Percentiles rank a stretch among this genome's conserved stretches.
Evolutionary conservation across 2,329 filamentous ascomycete species (phyloP).

Genomic region (Dactylellina parvicollis): DNA sequence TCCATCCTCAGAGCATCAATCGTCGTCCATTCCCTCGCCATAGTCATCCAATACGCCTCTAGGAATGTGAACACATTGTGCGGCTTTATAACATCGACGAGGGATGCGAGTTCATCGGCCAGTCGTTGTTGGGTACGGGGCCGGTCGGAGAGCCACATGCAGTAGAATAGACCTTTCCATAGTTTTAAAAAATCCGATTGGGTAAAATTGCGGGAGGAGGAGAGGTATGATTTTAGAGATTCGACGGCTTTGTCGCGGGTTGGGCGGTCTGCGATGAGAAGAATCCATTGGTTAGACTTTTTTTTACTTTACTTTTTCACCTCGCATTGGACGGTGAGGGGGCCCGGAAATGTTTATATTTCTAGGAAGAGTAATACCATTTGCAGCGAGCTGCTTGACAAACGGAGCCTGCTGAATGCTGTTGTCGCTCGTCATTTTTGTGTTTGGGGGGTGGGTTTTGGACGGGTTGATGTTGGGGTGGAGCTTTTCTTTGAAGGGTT

Average conservation of each 20-base stretch:
- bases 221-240: slow-evolving; percentile 81
- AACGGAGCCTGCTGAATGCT: slow-evolving; percentile 67
- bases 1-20: slow-evolving; percentile 76
- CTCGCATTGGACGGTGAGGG: too few species aligned
- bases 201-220: slow-evolving; percentile 68
- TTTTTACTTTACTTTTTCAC: too few species aligned
- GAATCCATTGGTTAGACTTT: neutral
- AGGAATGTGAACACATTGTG: slow-evolving; percentile 64
- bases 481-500: slow-evolving; percentile 5
- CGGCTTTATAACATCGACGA: slow-evolving; percentile 59
- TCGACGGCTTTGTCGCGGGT: slow-evolving; percentile 79
- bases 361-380: slow-evolving; percentile 69
- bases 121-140: slow-evolving; percentile 86
- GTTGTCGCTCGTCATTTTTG: slow-evolving; percentile 40
- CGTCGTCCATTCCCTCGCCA: slow-evolving; percentile 65
- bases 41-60: slow-evolving; percentile 67
- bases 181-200: slow-evolving; percentile 82
- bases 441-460: neutral
- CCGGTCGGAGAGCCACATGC: slow-evolving; percentile 90
- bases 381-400: slow-evolving; percentile 83
- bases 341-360: too few species aligned
- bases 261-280: slow-evolving; percentile 72
- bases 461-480: neutral
- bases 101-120: slow-evolving; percentile 77
- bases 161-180: slow-evolving; percentile 94